Evolutionary conservation across 2,329 filamentous ascomycete species (phyloP).

Genomic region (Scedosporium boydii): DNA sequence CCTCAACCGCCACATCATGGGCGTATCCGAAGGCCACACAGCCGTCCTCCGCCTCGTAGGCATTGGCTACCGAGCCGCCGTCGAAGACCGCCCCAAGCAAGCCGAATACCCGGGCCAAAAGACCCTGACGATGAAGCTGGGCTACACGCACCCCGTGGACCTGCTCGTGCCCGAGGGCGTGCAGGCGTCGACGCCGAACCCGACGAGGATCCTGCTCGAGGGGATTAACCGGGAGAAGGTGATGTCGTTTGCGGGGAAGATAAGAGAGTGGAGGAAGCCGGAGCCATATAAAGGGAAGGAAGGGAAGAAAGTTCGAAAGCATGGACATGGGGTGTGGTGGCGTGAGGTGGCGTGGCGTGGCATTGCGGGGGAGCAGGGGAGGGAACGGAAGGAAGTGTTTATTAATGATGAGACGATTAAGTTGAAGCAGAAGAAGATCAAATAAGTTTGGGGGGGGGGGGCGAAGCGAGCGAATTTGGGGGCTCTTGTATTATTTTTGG

Average conservation of each 20-base stretch:
- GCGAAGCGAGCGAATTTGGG: background rate
- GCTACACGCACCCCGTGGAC: constrained; percentile 93
- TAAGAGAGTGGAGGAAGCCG: constrained; percentile 78
- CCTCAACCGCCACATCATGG: constrained; percentile 81
- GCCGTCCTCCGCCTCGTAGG: constrained; percentile 88
- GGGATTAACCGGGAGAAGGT: constrained; percentile 78
- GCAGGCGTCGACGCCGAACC: constrained; percentile 78
- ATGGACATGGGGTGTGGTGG: no score
- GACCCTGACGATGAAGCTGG: constrained; percentile 89
- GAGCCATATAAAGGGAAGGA: constrained; percentile 96
- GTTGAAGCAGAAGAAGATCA: constrained; percentile 96
- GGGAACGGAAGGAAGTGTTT: constrained; percentile 62
- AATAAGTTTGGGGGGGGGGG: constrained; percentile 39
- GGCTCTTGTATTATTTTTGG: background rate
- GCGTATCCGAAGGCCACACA: constrained; percentile 92
- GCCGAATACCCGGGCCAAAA: constrained; percentile 72
- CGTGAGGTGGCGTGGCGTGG: no score
- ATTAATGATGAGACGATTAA: constrained; percentile 96
- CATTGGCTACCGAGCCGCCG: constrained; percentile 84
- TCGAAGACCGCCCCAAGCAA: constrained; percentile 66
- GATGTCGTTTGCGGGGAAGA: constrained; percentile 83
- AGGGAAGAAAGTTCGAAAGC: no score
- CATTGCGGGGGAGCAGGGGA: no score
- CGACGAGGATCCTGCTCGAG: constrained; percentile 84
- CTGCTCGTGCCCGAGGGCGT: constrained; percentile 74